Conservation (phyloP, 768 basidiomycete genomes). For the Pleurotus tuoliensis region DNA sequence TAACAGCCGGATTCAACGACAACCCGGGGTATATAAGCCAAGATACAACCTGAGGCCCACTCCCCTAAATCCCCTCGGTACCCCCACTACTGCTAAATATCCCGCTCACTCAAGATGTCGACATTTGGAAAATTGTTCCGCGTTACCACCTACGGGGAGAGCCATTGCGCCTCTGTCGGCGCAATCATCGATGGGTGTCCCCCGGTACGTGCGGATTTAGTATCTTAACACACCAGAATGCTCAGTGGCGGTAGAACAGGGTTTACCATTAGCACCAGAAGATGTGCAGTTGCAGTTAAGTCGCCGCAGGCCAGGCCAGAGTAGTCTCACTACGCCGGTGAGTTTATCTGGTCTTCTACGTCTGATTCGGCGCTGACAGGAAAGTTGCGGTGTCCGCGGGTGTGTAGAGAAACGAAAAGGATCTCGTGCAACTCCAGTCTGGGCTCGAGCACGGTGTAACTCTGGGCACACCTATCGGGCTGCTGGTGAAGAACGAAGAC, state of each 20-base stretch:
- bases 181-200: constrained; percentile 98
- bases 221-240: constrained; percentile 3
- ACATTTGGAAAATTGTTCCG: constrained; percentile 89
- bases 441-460: constrained; percentile 93
- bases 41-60: too few relatives aligned
- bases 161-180: constrained; percentile 94
- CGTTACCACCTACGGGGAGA: constrained; percentile 97
- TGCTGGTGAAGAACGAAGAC: constrained; percentile 97
- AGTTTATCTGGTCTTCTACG: constrained; percentile 22
- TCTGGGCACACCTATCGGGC: constrained; percentile 93
- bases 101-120: constrained; percentile 58
- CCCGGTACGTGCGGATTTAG: constrained; percentile 54
- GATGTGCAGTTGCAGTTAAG: constrained; percentile 93
- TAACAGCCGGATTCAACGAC: background rate
- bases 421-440: constrained; percentile 89
- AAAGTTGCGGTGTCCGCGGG: background rate
- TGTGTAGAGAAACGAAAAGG: constrained; percentile 87
- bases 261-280: constrained; percentile 69
- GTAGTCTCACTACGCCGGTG: constrained; percentile 93
- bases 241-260: constrained; percentile 42
- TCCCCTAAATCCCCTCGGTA: background rate
- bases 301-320: constrained; percentile 91
- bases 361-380: too few relatives aligned
- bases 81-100: background rate
- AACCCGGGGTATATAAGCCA: too few relatives aligned